Conservation (phyloP, 2,329 filamentous ascomycete genomes). For the Periconia digitata region DNA sequence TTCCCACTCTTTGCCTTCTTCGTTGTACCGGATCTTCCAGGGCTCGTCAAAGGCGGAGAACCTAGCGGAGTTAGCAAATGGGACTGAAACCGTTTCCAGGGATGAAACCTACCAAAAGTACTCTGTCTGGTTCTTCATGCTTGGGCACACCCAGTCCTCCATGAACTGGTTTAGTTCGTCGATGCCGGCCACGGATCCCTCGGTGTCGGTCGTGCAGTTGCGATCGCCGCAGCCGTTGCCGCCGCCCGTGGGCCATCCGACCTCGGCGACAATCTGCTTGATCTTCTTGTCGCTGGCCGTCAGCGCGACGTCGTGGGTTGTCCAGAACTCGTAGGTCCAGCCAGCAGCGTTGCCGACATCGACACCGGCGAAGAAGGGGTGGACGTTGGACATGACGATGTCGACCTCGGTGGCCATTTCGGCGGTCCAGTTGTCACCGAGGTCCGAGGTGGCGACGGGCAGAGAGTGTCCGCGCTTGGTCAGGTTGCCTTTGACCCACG, state of each 20-base stretch:
- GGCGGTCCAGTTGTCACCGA: slow-evolving; percentile 83
- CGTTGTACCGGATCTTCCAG: slow-evolving; percentile 82
- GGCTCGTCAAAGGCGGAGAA: slow-evolving; percentile 97
- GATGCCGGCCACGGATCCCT: slow-evolving; percentile 77
- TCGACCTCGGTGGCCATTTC: slow-evolving; percentile 72
- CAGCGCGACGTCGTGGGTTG: slow-evolving; percentile 65
- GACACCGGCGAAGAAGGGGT: slow-evolving; percentile 90
- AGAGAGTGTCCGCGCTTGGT: slow-evolving; percentile 66
- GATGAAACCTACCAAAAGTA: slow-evolving; percentile 78
- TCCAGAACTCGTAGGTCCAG: slow-evolving; percentile 87
- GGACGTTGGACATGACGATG: slow-evolving; percentile 93
- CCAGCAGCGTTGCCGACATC: slow-evolving; percentile 65
- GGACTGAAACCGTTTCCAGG: background rate
- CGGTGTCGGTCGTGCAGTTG: slow-evolving; percentile 56
- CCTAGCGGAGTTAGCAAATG: slow-evolving; percentile 43
- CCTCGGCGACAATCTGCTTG: slow-evolving; percentile 83
- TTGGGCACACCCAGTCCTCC: slow-evolving; percentile 79
- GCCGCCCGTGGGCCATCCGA: slow-evolving; percentile 85
- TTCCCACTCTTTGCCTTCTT: slow-evolving; percentile 73
- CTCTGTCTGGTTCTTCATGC: slow-evolving; percentile 78
- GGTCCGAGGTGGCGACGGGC: slow-evolving; percentile 82
- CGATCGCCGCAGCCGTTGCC: slow-evolving; percentile 73
- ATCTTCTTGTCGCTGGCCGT: slow-evolving; percentile 52
- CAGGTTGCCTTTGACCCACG: slow-evolving; percentile 65
- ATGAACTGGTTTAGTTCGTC: slow-evolving; percentile 84